Conservation (phyloP, 2,329 filamentous ascomycete genomes). For the Escovopsis sp. region DNA sequence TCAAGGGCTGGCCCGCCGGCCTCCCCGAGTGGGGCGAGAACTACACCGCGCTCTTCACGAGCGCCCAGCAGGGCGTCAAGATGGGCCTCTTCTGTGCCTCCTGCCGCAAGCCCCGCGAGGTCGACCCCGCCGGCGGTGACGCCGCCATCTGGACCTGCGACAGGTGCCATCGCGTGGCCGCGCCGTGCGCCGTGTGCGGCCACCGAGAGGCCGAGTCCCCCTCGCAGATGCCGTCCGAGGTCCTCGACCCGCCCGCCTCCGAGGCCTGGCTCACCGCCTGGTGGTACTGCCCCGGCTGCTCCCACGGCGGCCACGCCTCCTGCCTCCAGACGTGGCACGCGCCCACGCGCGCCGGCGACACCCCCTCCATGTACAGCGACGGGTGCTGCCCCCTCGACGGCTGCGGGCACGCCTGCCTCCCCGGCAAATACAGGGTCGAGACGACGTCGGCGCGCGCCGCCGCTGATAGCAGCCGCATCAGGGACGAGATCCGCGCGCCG, state of each 20-base stretch:
- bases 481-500: slow-evolving; percentile 12
- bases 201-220: slow-evolving; percentile 35
- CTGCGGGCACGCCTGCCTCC: slow-evolving; percentile 48
- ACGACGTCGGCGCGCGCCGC: slow-evolving; percentile 26
- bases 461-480: slow-evolving; percentile 22
- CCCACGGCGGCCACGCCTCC: slow-evolving; percentile 46
- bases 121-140: slow-evolving; percentile 29
- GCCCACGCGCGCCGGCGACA: slow-evolving; percentile 8
- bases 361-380: slow-evolving; percentile 23
- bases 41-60: slow-evolving; percentile 38
- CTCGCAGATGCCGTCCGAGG: slow-evolving; percentile 20
- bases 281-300: slow-evolving; percentile 50
- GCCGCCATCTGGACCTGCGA: slow-evolving; percentile 43
- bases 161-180: slow-evolving; percentile 37
- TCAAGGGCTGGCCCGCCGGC: slow-evolving; percentile 39
- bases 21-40: slow-evolving; percentile 38
- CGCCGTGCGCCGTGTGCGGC: slow-evolving; percentile 43
- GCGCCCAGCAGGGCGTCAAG: slow-evolving; percentile 39
- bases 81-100: slow-evolving; percentile 38
- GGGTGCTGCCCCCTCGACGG: slow-evolving; percentile 52
- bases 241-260: slow-evolving; percentile 11
- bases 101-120: slow-evolving; percentile 42
- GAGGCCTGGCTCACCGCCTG: slow-evolving; percentile 28
- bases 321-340: slow-evolving; percentile 48
- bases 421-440: slow-evolving; percentile 39